Evolutionary conservation across 805 yeast genomes (phyloP), one percentile per base, ranked within the genome.

Genomic region (Yarrowia osloensis): DNA sequence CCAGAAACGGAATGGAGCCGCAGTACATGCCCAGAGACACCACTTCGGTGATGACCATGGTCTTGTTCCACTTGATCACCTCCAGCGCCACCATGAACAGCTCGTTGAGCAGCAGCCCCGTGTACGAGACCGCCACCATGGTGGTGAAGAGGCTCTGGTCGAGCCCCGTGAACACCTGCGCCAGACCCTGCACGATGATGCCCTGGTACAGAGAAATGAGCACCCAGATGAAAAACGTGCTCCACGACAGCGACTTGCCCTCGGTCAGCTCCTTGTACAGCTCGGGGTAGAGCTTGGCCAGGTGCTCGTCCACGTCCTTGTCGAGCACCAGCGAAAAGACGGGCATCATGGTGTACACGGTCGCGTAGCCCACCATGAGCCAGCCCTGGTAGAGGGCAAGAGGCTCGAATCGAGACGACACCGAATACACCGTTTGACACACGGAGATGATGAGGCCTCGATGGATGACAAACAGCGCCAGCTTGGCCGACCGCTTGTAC

Each of bases 361-460:
- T 95, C 1, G 98, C 96, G 77, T 95, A 95, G 1, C 99, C 99
- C 50, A 95, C 99, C 98, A 95, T 92, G 55, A 95, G 81, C 88
- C 96, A 94, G 2, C 99, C 99, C 76, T 95, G 94, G 75, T 90
- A 91, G 66, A 95, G 81, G 0, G 98, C 98, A 69, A 95, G 81
- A 1, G 99, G 99, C 76, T 93, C 98, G 75, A 91, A 95, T 3
- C 84, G 78, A 0, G 98, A 91, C 49, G 91, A 84, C 15, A 94
- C 84, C 1, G 98, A 92, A 76, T 85, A 95, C 17, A 95, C 92
- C 1, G 97, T 96, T 77, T 95, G 99, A 66, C 97, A 94, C 5
- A 94, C 93, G 2, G 97, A 90, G 63, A 95, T 94, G 49, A 95
- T 84, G 65, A 95, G 81, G 33, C 99, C 99, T 75, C 99, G 87